Evolutionary conservation across 2,329 filamentous ascomycete species (phyloP), one percentile per base, ranked within the genome.

Genomic region (Exophiala sideris): DNA sequence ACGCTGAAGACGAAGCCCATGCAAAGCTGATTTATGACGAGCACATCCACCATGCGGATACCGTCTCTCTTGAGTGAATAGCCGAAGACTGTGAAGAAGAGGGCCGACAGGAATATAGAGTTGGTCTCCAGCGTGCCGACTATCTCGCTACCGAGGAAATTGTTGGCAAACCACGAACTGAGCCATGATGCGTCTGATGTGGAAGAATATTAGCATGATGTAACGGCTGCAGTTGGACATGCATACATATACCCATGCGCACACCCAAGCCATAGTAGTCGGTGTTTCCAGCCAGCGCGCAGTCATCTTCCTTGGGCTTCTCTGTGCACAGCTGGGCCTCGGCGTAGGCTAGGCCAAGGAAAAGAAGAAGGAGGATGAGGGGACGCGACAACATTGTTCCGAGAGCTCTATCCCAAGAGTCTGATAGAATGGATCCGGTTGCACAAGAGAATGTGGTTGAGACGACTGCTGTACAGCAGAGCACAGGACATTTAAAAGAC

Each of bases 191-290:
- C 24, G 21, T 55, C 52, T 55, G 33, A 14, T n/a, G 35, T 20
- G 12, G 29, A 24, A 45, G 18, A 12, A 16, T 8, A 6, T 21
- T 8, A n/a, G 42, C 12, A 14, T 6, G 42, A 8, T 16, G 21
- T 38, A 4, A 48, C 8, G 5, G 10, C 21, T 18, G 9, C 32
- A 42, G 18, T 29, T 16, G 24, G 29, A 14, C 16, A 50, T 18
- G 4, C 34, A 52, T 54, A 53, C 61, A 63, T 33, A 60, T 53
- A 41, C 61, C 61, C n/a, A 62, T 49, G 6, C 61, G 48, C 12
- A 63, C 55, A 18, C 61, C 61, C 8, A 63, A 45, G 36, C 61
- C 61, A 47, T 63, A 63, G 24, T 54, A 55, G 41, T 63, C 61
- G 35, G 14, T 35, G 35, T 52, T 52, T 12, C 50, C 50, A 2